These are phyloP conservation scores for Cercospora nicotianae DNA, from an alignment of 2,329 filamentous ascomycete genomes.

Conservation along the genomic window DNA sequence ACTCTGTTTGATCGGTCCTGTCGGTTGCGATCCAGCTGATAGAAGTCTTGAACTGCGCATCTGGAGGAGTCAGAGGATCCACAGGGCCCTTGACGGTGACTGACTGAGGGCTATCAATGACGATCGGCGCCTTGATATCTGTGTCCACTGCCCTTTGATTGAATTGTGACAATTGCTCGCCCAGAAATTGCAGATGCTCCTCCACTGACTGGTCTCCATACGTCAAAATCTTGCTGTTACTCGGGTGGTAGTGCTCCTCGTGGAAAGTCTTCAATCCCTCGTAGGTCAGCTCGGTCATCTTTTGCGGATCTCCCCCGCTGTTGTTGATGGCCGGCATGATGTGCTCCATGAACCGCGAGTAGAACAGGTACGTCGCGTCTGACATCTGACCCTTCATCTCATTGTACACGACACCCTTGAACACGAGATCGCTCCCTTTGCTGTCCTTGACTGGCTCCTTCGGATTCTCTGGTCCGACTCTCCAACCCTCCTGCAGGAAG, in stretches of 20 bases:
- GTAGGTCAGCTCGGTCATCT: conserved; percentile 93
- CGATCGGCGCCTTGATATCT: conserved; percentile 74
- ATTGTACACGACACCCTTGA: conserved; percentile 98
- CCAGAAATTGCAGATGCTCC: conserved; percentile 77
- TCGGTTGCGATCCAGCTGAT: conserved; percentile 90
- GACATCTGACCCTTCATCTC: conserved; percentile 99
- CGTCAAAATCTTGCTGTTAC: conserved; percentile 92
- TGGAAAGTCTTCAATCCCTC: conserved; percentile 87
- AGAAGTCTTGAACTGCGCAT: conserved; percentile 91
- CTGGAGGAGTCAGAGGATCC: conserved; percentile 80
- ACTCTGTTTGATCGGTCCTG: conserved; percentile 78
- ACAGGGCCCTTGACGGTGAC: conserved; percentile 77
- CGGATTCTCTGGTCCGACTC: conserved; percentile 88
- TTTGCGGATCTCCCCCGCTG: conserved; percentile 92
- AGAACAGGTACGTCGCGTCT: conserved; percentile 92
- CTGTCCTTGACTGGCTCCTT: conserved; percentile 47
- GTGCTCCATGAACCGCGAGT: conserved; percentile 91
- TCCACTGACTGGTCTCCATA: conserved; percentile 89
- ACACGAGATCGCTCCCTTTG: conserved; percentile 66
- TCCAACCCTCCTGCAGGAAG: conserved; percentile 96
- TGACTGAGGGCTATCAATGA: conserved; percentile 66
- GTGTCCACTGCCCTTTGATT: conserved; percentile 67
- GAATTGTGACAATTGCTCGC: conserved; percentile 72
- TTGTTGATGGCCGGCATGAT: conserved; percentile 95
- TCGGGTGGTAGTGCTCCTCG: conserved; percentile 91